Percentiles rank a stretch among this genome's conserved stretches.
These are phyloP conservation scores for Quercus gilva DNA, from an alignment of 306 rosid genomes.

Conservation along the genomic window DNA sequence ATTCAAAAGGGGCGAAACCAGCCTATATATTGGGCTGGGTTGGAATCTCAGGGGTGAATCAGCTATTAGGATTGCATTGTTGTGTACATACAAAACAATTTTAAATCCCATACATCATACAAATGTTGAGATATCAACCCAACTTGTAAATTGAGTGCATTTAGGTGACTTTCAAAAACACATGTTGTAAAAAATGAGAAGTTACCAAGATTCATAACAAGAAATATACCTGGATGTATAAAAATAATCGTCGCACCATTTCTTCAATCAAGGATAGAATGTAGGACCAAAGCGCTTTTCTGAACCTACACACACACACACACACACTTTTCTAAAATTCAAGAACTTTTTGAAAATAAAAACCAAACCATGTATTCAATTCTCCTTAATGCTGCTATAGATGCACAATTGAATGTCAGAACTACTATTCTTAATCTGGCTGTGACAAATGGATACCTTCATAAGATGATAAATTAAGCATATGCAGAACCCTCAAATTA, in stretches of 20 bases:
- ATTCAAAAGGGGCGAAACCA: not conserved
- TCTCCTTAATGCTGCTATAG: not conserved
- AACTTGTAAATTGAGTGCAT: not conserved
- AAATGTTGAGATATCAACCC: not conserved
- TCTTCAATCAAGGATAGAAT: constrained; percentile 91
- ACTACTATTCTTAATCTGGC: not conserved
- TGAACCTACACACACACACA: constrained; percentile 47
- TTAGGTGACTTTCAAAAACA: not conserved
- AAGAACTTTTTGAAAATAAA: not conserved
- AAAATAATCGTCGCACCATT: constrained; percentile 98
- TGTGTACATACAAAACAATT: not conserved
- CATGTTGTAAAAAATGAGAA: not conserved
- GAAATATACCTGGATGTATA: constrained; percentile 69
- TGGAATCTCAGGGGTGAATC: not conserved
- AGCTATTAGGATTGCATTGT: not conserved
- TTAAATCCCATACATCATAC: not conserved
- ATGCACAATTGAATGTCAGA: not conserved
- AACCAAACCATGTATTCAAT: not conserved
- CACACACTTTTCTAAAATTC: not conserved
- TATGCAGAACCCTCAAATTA: not conserved
- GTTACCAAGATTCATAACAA: not conserved
- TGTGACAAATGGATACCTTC: not conserved
- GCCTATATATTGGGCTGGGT: not conserved
- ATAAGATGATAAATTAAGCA: not conserved
- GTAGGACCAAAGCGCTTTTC: constrained; percentile 78